Evolutionary conservation across 352 stramenopile genomes (phyloP).

Genomic region (Globisporangium ultimum): DNA sequence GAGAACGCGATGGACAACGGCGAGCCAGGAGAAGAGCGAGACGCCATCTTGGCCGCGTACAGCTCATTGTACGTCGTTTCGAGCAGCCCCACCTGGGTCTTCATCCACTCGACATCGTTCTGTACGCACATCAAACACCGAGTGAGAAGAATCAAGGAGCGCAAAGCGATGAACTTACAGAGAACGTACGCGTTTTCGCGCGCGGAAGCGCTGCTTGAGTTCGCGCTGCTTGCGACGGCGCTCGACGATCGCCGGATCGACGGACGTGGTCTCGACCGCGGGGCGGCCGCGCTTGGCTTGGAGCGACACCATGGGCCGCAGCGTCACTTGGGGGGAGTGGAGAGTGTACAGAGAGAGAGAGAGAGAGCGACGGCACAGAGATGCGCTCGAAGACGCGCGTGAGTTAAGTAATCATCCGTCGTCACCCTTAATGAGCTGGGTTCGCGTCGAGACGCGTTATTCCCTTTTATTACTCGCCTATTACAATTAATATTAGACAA

Average conservation of each 20-base stretch:
- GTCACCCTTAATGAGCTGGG: too few relatives aligned
- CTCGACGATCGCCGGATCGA: slow-evolving; percentile 6
- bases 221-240: slow-evolving; percentile 14
- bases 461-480: neutral
- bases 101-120: slow-evolving; percentile 4
- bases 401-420: too few relatives aligned
- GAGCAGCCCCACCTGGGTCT: slow-evolving; percentile 5
- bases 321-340: too few relatives aligned
- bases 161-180: neutral
- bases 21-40: neutral
- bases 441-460: neutral
- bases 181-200: slow-evolving; percentile 10
- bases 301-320: neutral
- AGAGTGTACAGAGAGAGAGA: too few relatives aligned
- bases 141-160: neutral
- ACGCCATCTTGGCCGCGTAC: slow-evolving; percentile 2
- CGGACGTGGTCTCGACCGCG: neutral
- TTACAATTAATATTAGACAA: neutral
- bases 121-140: neutral
- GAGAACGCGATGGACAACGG: neutral
- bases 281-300: neutral
- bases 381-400: too few relatives aligned
- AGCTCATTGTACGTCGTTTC: slow-evolving; percentile 9
- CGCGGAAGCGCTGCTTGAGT: slow-evolving; percentile 16
- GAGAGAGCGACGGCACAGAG: too few relatives aligned